Base-by-base conservation (phyloP, 2,329 filamentous ascomycete genomes). In the Fusarium albidum region DNA sequence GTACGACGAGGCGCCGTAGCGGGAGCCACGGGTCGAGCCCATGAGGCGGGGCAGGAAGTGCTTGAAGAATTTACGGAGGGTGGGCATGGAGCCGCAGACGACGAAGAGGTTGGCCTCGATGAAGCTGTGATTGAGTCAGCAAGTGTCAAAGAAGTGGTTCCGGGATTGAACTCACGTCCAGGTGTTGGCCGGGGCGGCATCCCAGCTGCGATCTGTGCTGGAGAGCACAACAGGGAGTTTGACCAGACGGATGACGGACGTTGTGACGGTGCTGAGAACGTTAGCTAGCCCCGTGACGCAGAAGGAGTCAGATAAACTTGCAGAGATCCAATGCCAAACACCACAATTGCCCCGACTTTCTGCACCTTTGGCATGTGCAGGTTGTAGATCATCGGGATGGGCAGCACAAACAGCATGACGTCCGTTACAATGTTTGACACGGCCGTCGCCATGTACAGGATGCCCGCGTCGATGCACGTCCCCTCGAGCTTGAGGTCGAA, bases 401-500 rank as follows among this genome's bases (percentile, higher is more conserved):
- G 80, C 7, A 82, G 64, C 1, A 74, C 55, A 47, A 79, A 78
- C 14, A 80, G 71, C 12, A 80, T 62, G 4, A 81, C 52, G 59
- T 81, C 78, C 4, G 78, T 79, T 11, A 76, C 37, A 41, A 81
- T 77, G 53, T 80, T 80, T 17, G 77, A 68, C 3, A 74, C 75
- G 0, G 79, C 78, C 25, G 79, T 80, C 18, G 75, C 71, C 29
- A 82, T 75, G 66, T 81, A 81, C 38, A 82, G 71, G 4, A 75
- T 69, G 9, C 76, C 73, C 13, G 76, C 73, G 40, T 78, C 66
- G 26, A 81, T 69, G 48, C 79, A 81, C 17, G 41, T 65, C 59
- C 49, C 76, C 33, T 35, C 69, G 9, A 65, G 40, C 33, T 32
- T 52, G 35, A 56, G 52, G 33, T 70, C 52, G 32, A 52, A 69